phyloP scores from a whole-genome alignment of 2,329 filamentous ascomycete genomes.

The Aspergillus sp. region DNA sequence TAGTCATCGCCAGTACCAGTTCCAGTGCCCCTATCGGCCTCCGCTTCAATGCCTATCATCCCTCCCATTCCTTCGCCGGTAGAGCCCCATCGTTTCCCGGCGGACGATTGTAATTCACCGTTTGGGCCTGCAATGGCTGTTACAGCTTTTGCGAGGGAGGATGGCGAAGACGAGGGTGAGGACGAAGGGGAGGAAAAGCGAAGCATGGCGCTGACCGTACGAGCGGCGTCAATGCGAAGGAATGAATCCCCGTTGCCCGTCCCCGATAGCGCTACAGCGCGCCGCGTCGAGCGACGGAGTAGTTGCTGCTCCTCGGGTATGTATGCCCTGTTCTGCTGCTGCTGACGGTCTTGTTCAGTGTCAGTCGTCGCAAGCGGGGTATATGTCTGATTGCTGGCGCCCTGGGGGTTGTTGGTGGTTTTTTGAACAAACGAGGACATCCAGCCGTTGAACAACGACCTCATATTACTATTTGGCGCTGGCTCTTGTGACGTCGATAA shows the following conservation, averaged over 20 bases:
- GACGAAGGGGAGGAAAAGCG: slow-evolving; percentile 44
- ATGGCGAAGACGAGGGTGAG: slow-evolving; percentile 17
- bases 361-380: no score
- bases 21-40: slow-evolving; percentile 41
- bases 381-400: no score
- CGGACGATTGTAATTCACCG: slow-evolving; percentile 67
- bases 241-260: slow-evolving; percentile 89
- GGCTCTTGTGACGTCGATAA: no score
- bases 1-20: no score
- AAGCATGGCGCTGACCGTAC: slow-evolving; percentile 65
- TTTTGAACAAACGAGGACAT: no score
- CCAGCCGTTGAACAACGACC: no score
- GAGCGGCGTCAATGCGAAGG: slow-evolving; percentile 60
- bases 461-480: no score
- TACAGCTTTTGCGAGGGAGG: slow-evolving; percentile 51
- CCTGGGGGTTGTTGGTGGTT: no score
- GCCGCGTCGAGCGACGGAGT: slow-evolving; percentile 14
- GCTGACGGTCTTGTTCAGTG: no score
- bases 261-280: slow-evolving; percentile 57
- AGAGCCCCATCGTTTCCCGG: slow-evolving; percentile 62
- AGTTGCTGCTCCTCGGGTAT: background rate
- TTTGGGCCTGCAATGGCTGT: slow-evolving; percentile 58
- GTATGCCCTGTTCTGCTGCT: background rate
- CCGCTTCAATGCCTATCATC: slow-evolving; percentile 60
- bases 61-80: slow-evolving; percentile 77